These are phyloP conservation scores for Botrytis pseudocinerea DNA, from an alignment of 2,329 filamentous ascomycete genomes.

Conservation along the genomic window DNA sequence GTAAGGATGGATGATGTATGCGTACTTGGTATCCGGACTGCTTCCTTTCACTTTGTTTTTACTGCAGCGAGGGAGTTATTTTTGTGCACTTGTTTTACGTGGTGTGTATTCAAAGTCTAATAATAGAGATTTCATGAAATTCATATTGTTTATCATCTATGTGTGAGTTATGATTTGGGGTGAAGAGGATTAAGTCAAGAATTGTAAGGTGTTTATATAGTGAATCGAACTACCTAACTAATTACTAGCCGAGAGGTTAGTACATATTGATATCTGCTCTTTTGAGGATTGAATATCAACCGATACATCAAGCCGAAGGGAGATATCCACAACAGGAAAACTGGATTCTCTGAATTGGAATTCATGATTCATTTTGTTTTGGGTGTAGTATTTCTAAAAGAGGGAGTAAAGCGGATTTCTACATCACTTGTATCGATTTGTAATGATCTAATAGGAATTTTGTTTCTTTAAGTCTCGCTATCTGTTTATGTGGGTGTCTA, in stretches of 20 bases:
- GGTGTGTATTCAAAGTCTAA: constrained; percentile 7
- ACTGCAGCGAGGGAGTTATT: constrained; percentile 2
- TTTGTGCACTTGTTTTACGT: constrained; percentile 8
- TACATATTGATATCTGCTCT: neutral
- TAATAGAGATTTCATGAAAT: constrained; percentile 12
- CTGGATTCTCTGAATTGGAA: neutral
- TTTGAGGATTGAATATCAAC: neutral
- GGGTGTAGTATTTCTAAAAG: neutral
- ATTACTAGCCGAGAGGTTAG: neutral
- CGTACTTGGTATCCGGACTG: constrained; percentile 4
- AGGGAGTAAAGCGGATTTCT: neutral
- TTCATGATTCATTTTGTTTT: neutral
- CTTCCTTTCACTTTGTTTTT: neutral
- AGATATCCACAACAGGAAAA: neutral
- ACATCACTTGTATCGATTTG: neutral
- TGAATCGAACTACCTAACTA: neutral
- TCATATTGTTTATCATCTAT: neutral
- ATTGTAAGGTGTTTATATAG: neutral
- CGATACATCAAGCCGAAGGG: neutral
- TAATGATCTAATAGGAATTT: too few species aligned
- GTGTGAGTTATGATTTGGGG: neutral
- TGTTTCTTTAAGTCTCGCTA: too few species aligned
- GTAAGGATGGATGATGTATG: constrained; percentile 11
- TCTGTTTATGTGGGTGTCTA: too few species aligned
- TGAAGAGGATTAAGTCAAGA: neutral